Percentiles rank a stretch among this genome's conserved stretches.
phyloP scores from a whole-genome alignment of 352 stramenopile genomes.

The Thraustotheca clavata region DNA sequence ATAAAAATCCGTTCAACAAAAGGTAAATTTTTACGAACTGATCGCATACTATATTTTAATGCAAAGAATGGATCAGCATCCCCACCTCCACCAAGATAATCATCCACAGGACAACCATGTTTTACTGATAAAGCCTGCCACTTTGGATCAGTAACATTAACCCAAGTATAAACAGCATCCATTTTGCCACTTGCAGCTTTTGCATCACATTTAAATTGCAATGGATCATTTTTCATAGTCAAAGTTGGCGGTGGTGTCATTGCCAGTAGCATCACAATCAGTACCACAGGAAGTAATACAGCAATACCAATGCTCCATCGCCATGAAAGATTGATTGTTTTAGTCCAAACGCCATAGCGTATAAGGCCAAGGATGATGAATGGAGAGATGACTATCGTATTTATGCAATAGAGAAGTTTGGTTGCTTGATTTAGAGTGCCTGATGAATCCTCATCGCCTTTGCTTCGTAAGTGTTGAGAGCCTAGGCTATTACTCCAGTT shows the following conservation, averaged over 20 bases:
- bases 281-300: not conserved
- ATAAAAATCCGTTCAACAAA: conserved; percentile 1
- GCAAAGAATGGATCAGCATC: not conserved
- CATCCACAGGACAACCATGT: not conserved
- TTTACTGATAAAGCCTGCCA: conserved; percentile 1
- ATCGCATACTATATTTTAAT: conserved; percentile 3
- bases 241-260: not conserved
- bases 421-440: not conserved
- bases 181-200: not conserved
- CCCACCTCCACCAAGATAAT: not conserved
- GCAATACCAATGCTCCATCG: not conserved
- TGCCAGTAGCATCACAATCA: not conserved
- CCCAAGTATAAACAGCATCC: conserved; percentile 2
- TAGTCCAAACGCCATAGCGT: not conserved
- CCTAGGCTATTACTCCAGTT: not conserved
- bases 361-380: not conserved
- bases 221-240: not conserved
- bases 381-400: not conserved
- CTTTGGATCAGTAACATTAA: conserved; percentile 1
- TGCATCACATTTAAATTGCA: not conserved
- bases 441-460: not conserved
- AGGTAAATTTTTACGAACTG: not conserved
- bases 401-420: not conserved
- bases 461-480: not conserved
- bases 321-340: too few species aligned